Evolutionary conservation across 2,329 filamentous ascomycete species (phyloP).

Genomic region (Aspergillus sp.): DNA sequence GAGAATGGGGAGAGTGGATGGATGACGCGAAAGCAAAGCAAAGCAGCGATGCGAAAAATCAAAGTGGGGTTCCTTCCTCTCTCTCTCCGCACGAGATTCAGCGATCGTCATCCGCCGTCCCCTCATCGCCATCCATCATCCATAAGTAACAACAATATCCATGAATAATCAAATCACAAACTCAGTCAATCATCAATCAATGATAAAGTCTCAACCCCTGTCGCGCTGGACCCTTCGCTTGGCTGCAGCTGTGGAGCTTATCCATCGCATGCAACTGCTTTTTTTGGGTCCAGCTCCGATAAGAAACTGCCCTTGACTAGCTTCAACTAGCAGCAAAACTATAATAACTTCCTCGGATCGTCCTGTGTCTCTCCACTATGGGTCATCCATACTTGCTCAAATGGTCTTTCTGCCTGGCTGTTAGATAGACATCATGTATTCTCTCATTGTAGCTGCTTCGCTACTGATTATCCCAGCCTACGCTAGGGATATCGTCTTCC

Average conservation of each 20-base stretch:
- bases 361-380: background rate
- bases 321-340: background rate
- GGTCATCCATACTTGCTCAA: background rate
- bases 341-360: background rate
- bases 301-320: background rate
- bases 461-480: slow-evolving; percentile 3
- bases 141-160: background rate
- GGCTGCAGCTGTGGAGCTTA: background rate
- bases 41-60: slow-evolving; percentile 3
- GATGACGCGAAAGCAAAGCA: background rate
- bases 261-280: slow-evolving; percentile 11
- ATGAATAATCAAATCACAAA: background rate
- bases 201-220: background rate
- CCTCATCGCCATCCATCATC: too few species aligned
- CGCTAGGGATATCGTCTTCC: slow-evolving; percentile 32
- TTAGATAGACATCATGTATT: background rate
- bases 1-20: background rate
- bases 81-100: background rate
- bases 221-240: background rate
- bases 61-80: slow-evolving; percentile 9
- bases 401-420: background rate
- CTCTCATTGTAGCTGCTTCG: background rate
- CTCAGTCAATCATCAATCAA: background rate
- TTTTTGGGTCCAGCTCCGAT: background rate
- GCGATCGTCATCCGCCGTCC: background rate